phyloP scores from a whole-genome alignment of 2,329 filamentous ascomycete genomes.

The Aspergillus novofumigatus region DNA sequence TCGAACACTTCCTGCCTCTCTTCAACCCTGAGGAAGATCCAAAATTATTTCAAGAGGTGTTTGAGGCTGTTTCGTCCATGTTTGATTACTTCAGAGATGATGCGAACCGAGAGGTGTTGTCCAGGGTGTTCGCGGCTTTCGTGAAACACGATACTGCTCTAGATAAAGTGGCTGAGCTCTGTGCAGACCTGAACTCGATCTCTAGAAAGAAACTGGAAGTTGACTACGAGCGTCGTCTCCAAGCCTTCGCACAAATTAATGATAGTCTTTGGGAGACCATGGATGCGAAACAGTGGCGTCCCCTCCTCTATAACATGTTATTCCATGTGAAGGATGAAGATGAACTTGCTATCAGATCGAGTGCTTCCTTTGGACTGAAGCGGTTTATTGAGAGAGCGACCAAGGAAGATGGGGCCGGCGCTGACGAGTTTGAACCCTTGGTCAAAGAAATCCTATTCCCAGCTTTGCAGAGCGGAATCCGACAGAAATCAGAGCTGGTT shows the following conservation, averaged over 20 bases:
- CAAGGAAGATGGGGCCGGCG: slow-evolving; percentile 37
- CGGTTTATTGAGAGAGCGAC: slow-evolving; percentile 67
- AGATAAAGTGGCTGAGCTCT: slow-evolving; percentile 63
- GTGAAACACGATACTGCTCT: slow-evolving; percentile 61
- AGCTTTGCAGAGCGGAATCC: slow-evolving; percentile 69
- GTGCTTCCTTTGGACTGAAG: slow-evolving; percentile 75
- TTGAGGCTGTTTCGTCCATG: slow-evolving; percentile 69
- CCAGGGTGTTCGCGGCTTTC: slow-evolving; percentile 68
- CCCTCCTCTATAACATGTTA: slow-evolving; percentile 82
- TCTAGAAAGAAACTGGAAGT: slow-evolving; percentile 69
- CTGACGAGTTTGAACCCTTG: slow-evolving; percentile 53
- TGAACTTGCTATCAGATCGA: slow-evolving; percentile 79
- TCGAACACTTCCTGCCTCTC: slow-evolving; percentile 74
- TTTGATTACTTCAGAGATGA: slow-evolving; percentile 89
- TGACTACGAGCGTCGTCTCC: slow-evolving; percentile 77
- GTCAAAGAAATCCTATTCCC: slow-evolving; percentile 66
- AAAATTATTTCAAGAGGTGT: slow-evolving; percentile 62
- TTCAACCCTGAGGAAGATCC: slow-evolving; percentile 54
- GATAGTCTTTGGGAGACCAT: slow-evolving; percentile 57
- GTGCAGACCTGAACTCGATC: slow-evolving; percentile 76
- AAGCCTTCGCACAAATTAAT: slow-evolving; percentile 71
- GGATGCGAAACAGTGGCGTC: slow-evolving; percentile 74
- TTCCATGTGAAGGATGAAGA: slow-evolving; percentile 83
- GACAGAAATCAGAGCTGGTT: slow-evolving; percentile 76
- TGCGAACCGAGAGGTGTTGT: slow-evolving; percentile 68